phyloP scores from a whole-genome alignment of 768 basidiomycete species.

The Kwoniella dendrophila region DNA sequence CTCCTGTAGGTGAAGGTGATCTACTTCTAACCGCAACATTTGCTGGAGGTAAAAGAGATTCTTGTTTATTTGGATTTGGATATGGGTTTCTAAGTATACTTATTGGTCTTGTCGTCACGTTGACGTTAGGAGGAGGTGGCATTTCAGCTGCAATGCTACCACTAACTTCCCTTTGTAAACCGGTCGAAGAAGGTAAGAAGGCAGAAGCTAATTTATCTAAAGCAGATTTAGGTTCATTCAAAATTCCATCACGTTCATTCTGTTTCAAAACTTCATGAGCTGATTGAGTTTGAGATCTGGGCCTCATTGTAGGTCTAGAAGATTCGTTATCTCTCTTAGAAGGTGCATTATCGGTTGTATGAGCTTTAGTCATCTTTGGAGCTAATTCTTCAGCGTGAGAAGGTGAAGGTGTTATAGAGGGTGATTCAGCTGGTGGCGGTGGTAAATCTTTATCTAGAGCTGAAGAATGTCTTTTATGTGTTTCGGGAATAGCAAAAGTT shows the following conservation, averaged over 20 bases:
- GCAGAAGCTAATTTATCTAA: slow-evolving; percentile 38
- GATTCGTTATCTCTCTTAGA: not conserved
- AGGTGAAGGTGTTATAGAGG: slow-evolving; percentile 1
- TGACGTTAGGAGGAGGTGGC: slow-evolving; percentile 10
- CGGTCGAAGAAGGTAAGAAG: not conserved
- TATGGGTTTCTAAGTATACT: slow-evolving; percentile 35
- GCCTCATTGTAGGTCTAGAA: slow-evolving; percentile 36
- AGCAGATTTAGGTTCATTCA: slow-evolving; percentile 48
- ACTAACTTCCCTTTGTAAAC: slow-evolving; percentile 15
- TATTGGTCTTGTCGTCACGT: slow-evolving; percentile 20
- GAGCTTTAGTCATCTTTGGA: slow-evolving; percentile 36
- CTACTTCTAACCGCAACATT: slow-evolving; percentile 5
- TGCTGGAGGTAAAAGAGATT: slow-evolving; percentile 8
- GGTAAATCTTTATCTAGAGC: slow-evolving; percentile 38
- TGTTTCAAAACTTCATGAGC: slow-evolving; percentile 46
- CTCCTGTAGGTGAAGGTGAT: slow-evolving; percentile 17
- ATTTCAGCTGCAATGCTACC: slow-evolving; percentile 29
- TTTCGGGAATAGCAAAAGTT: not conserved
- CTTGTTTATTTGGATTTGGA: slow-evolving; percentile 20
- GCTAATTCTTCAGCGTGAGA: slow-evolving; percentile 12
- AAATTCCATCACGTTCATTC: slow-evolving; percentile 32
- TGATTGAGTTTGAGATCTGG: slow-evolving; percentile 43
- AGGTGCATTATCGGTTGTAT: slow-evolving; percentile 31
- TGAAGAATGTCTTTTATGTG: not conserved
- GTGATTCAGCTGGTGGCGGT: slow-evolving; percentile 27